Conservation (phyloP, 352 stramenopile species). For the Phytophthora sojae region DNA sequence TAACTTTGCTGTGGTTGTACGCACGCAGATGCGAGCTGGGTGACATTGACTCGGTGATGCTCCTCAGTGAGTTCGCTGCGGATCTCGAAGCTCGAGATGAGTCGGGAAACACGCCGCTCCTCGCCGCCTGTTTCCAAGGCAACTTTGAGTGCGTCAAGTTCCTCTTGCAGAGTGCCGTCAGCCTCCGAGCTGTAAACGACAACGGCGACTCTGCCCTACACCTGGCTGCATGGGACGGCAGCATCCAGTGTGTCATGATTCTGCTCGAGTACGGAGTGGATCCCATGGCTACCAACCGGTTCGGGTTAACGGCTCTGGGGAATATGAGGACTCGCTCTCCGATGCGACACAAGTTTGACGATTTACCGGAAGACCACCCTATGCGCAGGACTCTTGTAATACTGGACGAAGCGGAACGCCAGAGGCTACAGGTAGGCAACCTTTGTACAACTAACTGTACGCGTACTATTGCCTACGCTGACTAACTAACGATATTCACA, state of each 20-base stretch:
- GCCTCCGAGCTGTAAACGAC: conserved; percentile 50
- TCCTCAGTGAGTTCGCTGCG: conserved; percentile 71
- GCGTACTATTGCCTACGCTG: not conserved
- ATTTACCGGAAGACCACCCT: conserved; percentile 55
- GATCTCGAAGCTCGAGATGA: conserved; percentile 78
- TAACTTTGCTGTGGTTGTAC: conserved; percentile 27
- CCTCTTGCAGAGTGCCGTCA: conserved; percentile 74
- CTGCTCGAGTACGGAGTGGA: conserved; percentile 73
- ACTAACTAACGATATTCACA: not conserved
- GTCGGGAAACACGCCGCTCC: conserved; percentile 66
- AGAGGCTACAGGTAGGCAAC: conserved; percentile 31
- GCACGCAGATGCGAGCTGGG: conserved; percentile 61
- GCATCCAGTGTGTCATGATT: conserved; percentile 66
- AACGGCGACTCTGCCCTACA: conserved; percentile 69
- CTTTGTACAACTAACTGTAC: conserved; percentile 3
- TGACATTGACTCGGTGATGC: conserved; percentile 65
- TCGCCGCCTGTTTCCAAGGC: conserved; percentile 71
- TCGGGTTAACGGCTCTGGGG: conserved; percentile 56
- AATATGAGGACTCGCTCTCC: conserved; percentile 74
- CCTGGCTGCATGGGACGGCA: conserved; percentile 72
- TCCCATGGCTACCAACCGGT: conserved; percentile 51
- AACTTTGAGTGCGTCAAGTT: conserved; percentile 78
- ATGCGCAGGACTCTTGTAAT: conserved; percentile 58
- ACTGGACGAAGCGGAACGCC: conserved; percentile 48
- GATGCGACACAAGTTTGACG: conserved; percentile 73